A percentile compares a stretch with the other conserved stretches of the same genome.
Evolutionary conservation across 1,139 yeast genomes (phyloP).

Genomic region (Kodamaea sp.): DNA sequence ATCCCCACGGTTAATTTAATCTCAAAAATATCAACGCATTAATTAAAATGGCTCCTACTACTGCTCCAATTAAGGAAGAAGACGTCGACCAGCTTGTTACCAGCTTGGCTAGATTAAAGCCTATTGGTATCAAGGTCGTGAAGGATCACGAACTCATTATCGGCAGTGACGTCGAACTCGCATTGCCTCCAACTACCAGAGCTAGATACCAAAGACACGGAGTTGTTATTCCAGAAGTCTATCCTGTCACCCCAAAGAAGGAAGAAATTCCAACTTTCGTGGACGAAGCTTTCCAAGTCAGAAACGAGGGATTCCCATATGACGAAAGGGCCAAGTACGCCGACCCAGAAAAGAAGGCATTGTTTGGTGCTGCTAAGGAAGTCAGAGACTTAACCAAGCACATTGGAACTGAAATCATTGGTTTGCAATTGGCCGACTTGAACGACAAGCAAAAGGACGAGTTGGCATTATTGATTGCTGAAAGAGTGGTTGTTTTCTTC

Average conservation of each 20-base stretch:
- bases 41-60: slow-evolving; percentile 14
- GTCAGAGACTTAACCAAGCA: slow-evolving; percentile 20
- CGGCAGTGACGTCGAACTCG: no score
- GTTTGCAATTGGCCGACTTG: slow-evolving; percentile 21
- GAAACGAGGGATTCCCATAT: slow-evolving; percentile 18
- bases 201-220: slow-evolving; percentile 16
- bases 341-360: slow-evolving; percentile 22
- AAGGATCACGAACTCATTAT: no score
- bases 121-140: slow-evolving; percentile 9
- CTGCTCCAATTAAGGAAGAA: slow-evolving; percentile 8
- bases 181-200: slow-evolving; percentile 15
- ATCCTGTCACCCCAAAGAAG: slow-evolving; percentile 16
- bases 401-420: slow-evolving; percentile 21
- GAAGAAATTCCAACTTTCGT: slow-evolving; percentile 16
- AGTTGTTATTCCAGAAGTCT: slow-evolving; percentile 17
- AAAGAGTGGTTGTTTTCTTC: slow-evolving; percentile 46
- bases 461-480: slow-evolving; percentile 44
- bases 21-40: no score
- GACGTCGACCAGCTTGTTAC: slow-evolving; percentile 13
- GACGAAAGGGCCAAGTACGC: slow-evolving; percentile 19
- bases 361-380: slow-evolving; percentile 20
- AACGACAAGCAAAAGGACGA: slow-evolving; percentile 34
- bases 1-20: no score
- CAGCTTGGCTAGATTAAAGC: slow-evolving; percentile 13
- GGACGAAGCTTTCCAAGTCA: slow-evolving; percentile 17